Evolutionary conservation across 1,284 basidiomycete species (phyloP).

Genomic region (Grifola frondosa): DNA sequence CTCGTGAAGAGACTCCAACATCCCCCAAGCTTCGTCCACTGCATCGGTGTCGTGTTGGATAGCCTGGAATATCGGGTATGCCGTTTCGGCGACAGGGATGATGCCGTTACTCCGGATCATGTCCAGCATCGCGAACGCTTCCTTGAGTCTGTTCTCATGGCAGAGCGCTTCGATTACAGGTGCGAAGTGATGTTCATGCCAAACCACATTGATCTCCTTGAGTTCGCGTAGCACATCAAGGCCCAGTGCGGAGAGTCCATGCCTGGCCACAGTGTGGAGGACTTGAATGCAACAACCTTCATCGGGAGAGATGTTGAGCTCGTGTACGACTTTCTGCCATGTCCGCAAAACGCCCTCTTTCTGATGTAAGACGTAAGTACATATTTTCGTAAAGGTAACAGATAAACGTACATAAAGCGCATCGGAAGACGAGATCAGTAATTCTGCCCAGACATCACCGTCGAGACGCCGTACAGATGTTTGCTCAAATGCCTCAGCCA

Average conservation of each 20-base stretch:
- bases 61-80: slow-evolving; percentile 49
- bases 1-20: slow-evolving; percentile 60
- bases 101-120: slow-evolving; percentile 55
- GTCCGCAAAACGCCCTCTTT: slow-evolving; percentile 60
- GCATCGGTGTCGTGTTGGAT: slow-evolving; percentile 50
- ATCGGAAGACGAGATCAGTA: slow-evolving; percentile 57
- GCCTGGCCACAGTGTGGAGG: slow-evolving; percentile 70
- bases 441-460: slow-evolving; percentile 55
- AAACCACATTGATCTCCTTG: slow-evolving; percentile 43
- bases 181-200: slow-evolving; percentile 70
- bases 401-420: slow-evolving; percentile 56
- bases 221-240: slow-evolving; percentile 60
- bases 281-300: slow-evolving; percentile 73
- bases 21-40: slow-evolving; percentile 65
- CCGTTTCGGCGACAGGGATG: slow-evolving; percentile 45
- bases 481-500: slow-evolving; percentile 59
- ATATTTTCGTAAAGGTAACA: not conserved
- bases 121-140: slow-evolving; percentile 55
- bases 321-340: slow-evolving; percentile 62
- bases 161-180: slow-evolving; percentile 68
- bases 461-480: slow-evolving; percentile 52
- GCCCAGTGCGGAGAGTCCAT: slow-evolving; percentile 69
- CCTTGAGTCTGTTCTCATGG: slow-evolving; percentile 48
- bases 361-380: slow-evolving; percentile 37
- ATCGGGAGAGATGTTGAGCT: slow-evolving; percentile 57